Conservation (phyloP, 2,329 filamentous ascomycete species). For the Hypoxylon sp. region DNA sequence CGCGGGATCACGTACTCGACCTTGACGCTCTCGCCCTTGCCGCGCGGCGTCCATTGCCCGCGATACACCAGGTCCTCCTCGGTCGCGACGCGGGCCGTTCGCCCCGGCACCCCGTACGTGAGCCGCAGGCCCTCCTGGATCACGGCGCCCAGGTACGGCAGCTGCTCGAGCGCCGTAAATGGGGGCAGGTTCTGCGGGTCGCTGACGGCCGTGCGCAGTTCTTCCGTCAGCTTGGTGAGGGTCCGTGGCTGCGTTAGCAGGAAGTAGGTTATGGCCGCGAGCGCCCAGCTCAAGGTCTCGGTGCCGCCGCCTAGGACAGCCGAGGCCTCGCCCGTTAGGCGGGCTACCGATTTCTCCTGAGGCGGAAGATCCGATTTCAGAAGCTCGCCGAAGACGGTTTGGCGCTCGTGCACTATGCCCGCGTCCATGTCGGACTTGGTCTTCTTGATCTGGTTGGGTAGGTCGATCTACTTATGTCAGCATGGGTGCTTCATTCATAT, state of each 20-base stretch:
- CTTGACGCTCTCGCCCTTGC: not conserved
- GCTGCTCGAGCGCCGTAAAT: constrained; percentile 43
- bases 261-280: constrained; percentile 55
- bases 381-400: constrained; percentile 54
- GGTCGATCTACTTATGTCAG: constrained; percentile 24
- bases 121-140: constrained; percentile 45
- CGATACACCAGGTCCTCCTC: constrained; percentile 42
- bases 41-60: constrained; percentile 15
- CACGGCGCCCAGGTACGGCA: constrained; percentile 44
- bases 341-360: constrained; percentile 51
- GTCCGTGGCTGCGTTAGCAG: constrained; percentile 53
- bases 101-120: constrained; percentile 36
- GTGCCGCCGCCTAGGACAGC: constrained; percentile 55
- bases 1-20: constrained; percentile 42
- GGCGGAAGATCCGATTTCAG: constrained; percentile 50
- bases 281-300: constrained; percentile 54
- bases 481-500: not conserved
- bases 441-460: constrained; percentile 31
- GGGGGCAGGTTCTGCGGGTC: constrained; percentile 33
- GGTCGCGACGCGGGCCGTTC: constrained; percentile 36
- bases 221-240: constrained; percentile 50
- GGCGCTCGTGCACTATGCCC: constrained; percentile 19
- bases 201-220: constrained; percentile 48
- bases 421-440: constrained; percentile 14
- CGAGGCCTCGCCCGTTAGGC: constrained; percentile 54